Evolutionary conservation across 2,329 filamentous ascomycete species (phyloP).

Genomic region (Amauroascus niger): DNA sequence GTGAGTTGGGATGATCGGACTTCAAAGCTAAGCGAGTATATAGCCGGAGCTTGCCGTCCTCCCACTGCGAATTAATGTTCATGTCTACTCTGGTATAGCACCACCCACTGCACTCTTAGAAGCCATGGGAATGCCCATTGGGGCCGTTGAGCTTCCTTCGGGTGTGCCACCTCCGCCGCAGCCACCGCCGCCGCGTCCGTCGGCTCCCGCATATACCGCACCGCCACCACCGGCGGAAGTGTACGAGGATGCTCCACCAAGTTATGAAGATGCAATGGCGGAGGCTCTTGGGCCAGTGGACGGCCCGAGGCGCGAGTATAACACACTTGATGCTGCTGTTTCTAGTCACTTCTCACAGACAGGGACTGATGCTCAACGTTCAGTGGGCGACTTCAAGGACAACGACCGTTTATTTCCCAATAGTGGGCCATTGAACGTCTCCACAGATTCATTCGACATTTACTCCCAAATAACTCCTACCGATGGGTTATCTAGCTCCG

Average conservation of each 20-base stretch:
- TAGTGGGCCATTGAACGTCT: constrained; percentile 19
- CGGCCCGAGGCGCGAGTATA: constrained; percentile 51
- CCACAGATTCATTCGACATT: constrained; percentile 34
- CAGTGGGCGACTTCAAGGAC: constrained; percentile 26
- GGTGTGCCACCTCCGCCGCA: constrained; percentile 30
- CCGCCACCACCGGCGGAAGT: constrained; percentile 18
- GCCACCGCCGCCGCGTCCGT: constrained; percentile 34
- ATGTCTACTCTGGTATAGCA: constrained; percentile 78
- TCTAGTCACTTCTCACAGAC: constrained; percentile 22
- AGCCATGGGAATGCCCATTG: constrained; percentile 42
- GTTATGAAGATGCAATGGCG: constrained; percentile 87
- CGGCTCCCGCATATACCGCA: constrained; percentile 18
- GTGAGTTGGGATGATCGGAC: not conserved
- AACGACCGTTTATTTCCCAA: constrained; percentile 23
- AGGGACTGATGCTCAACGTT: constrained; percentile 32
- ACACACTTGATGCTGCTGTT: constrained; percentile 32
- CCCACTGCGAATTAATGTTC: constrained; percentile 66
- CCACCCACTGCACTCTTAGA: constrained; percentile 68
- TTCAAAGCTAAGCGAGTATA: constrained; percentile 14
- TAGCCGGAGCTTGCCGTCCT: constrained; percentile 66
- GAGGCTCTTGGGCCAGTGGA: constrained; percentile 65
- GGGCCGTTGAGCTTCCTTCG: constrained; percentile 19
- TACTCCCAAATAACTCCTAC: constrained; percentile 26
- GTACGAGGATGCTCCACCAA: constrained; percentile 73
- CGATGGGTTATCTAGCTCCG: constrained; percentile 1